Percentiles rank a stretch among this genome's conserved stretches.
These are phyloP conservation scores for Phanerochaete carnosa DNA, from an alignment of 768 basidiomycete genomes.

Conservation along the genomic window DNA sequence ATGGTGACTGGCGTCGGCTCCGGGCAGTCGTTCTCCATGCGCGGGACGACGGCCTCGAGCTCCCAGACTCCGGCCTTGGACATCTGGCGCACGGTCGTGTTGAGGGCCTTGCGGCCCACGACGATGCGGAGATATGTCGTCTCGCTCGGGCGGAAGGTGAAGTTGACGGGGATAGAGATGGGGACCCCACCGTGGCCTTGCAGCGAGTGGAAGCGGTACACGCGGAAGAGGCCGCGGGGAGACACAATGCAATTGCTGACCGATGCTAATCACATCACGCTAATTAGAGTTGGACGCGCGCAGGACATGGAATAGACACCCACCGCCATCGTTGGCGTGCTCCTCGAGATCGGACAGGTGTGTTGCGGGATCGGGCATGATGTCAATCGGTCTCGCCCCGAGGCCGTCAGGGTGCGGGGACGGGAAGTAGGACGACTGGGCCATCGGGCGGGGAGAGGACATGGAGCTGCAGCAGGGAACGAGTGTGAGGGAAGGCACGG, in stretches of 20 bases:
- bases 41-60: conserved; percentile 60
- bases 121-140: conserved; percentile 69
- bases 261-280: conserved; percentile 28
- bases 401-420: not conserved
- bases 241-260: conserved; percentile 29
- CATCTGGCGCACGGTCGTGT: conserved; percentile 60
- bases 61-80: conserved; percentile 55
- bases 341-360: not conserved
- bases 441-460: not conserved
- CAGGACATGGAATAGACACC: not conserved
- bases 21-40: conserved; percentile 39
- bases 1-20: conserved; percentile 45
- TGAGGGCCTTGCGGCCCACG: conserved; percentile 64
- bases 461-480: not conserved
- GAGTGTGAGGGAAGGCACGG: not conserved
- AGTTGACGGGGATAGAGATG: conserved; percentile 62
- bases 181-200: conserved; percentile 63
- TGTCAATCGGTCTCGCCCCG: not conserved
- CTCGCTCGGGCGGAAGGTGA: conserved; percentile 45
- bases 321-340: not conserved
- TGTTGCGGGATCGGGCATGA: not conserved
- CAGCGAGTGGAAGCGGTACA: conserved; percentile 60
- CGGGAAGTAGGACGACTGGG: not conserved
- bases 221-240: conserved; percentile 51
- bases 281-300: not conserved